A percentile compares a stretch with the other conserved stretches of the same genome.
Conservation (phyloP, 306 rosid genomes). For the Argentina anserina region DNA sequence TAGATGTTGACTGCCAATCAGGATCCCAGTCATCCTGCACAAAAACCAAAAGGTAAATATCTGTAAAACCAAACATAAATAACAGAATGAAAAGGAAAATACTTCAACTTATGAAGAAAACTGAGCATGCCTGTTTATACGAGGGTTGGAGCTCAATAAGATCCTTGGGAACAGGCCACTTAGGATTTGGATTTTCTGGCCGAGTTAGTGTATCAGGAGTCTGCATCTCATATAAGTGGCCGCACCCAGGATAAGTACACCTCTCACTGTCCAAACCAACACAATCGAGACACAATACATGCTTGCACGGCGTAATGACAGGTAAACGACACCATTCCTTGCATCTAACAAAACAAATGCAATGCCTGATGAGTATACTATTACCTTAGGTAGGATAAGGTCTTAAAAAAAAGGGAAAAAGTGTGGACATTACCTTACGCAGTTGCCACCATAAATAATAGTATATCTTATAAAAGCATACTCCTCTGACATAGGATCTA, state of each 20-base stretch:
- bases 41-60: slow-evolving; percentile 24
- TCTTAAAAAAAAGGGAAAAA: not conserved
- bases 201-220: slow-evolving; percentile 75
- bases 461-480: slow-evolving; percentile 58
- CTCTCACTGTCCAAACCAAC: slow-evolving; percentile 70
- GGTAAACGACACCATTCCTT: slow-evolving; percentile 97
- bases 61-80: slow-evolving; percentile 4
- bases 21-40: slow-evolving; percentile 96
- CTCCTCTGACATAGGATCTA: slow-evolving; percentile 70
- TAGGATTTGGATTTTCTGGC: slow-evolving; percentile 91
- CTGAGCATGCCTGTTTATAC: slow-evolving; percentile 76
- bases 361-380: slow-evolving; percentile 16
- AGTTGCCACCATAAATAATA: slow-evolving; percentile 69
- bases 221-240: slow-evolving; percentile 78
- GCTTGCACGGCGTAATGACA: slow-evolving; percentile 85
- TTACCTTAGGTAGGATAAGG: not conserved
- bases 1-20: slow-evolving; percentile 97
- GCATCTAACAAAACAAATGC: slow-evolving; percentile 52
- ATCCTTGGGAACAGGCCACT: slow-evolving; percentile 97
- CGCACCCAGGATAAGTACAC: slow-evolving; percentile 89
- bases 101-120: not conserved
- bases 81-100: not conserved
- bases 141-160: slow-evolving; percentile 98
- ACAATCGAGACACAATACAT: slow-evolving; percentile 88
- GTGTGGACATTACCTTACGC: slow-evolving; percentile 60